Percentiles rank a stretch among this genome's conserved stretches.
These are phyloP conservation scores for Chytriomyces sp. DNA, from an alignment of 192 early-diverging fungal species.

Conservation along the genomic window DNA sequence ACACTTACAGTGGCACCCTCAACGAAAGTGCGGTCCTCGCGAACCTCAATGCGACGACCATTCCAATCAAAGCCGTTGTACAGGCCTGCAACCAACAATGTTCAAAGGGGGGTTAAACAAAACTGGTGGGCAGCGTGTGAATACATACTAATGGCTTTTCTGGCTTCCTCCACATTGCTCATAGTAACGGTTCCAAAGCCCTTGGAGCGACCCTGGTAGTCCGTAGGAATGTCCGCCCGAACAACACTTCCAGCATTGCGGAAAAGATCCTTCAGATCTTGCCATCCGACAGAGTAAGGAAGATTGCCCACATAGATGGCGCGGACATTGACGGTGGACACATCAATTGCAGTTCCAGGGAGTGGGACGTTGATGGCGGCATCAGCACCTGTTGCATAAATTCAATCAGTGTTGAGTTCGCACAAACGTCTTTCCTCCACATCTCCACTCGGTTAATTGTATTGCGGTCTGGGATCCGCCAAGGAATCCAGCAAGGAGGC, in stretches of 20 bases:
- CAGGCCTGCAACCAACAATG: conserved; percentile 40
- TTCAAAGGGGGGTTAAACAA: not conserved
- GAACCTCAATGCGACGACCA: conserved; percentile 72
- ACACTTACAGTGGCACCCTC: conserved; percentile 42
- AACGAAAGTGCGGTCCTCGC: conserved; percentile 64
- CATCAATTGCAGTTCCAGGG: conserved; percentile 37
- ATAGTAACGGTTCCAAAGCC: conserved; percentile 75
- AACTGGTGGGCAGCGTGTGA: not conserved
- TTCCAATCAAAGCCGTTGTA: conserved; percentile 73
- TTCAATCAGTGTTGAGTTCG: too few species aligned
- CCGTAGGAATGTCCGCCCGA: conserved; percentile 63
- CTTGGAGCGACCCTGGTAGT: conserved; percentile 62
- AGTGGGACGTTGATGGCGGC: conserved; percentile 32
- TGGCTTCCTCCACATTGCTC: conserved; percentile 66
- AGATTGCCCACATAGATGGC: conserved; percentile 59
- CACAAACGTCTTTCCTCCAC: too few species aligned
- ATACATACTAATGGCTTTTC: conserved; percentile 60
- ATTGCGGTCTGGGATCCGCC: too few species aligned
- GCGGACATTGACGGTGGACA: conserved; percentile 27
- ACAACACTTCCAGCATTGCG: conserved; percentile 68
- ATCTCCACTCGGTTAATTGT: too few species aligned
- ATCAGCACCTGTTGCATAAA: not conserved
- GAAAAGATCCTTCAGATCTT: conserved; percentile 63
- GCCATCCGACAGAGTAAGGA: conserved; percentile 54
- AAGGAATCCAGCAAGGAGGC: too few species aligned